phyloP scores from a whole-genome alignment of 2,329 filamentous ascomycete species.

The Tolypocladium cylindrosporum region DNA sequence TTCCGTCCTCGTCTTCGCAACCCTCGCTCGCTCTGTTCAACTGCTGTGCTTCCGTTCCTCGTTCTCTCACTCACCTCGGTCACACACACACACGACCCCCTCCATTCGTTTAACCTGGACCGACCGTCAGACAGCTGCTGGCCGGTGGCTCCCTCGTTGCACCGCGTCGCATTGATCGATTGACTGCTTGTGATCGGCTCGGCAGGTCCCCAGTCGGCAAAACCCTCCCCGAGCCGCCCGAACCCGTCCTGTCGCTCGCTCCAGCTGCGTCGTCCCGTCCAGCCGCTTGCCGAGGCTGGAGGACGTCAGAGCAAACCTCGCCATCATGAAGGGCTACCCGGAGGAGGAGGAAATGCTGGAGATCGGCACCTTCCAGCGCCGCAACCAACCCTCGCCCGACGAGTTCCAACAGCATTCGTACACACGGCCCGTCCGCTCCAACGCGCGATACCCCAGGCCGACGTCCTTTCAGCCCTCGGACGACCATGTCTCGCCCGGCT shows the following conservation, averaged over 20 bases:
- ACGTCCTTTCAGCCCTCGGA: background rate
- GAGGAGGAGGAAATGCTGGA: constrained; percentile 25
- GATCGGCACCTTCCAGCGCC: constrained; percentile 17
- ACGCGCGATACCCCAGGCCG: constrained; percentile 1
- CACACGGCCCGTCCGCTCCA: background rate
- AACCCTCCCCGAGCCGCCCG: background rate
- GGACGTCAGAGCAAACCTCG: background rate
- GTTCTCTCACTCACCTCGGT: background rate
- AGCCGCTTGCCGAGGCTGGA: background rate
- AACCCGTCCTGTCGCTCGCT: background rate
- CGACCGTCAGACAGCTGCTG: background rate
- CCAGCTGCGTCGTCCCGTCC: background rate
- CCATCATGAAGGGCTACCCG: constrained; percentile 18
- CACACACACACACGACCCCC: background rate
- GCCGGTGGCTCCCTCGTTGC: background rate
- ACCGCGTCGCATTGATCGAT: background rate
- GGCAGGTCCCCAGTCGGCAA: background rate
- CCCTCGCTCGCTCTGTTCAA: background rate
- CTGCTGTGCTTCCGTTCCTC: background rate
- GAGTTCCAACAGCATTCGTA: constrained; percentile 15
- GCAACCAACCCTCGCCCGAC: constrained; percentile 15
- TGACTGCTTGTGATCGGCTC: background rate
- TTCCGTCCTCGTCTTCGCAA: background rate
- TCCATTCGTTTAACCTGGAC: background rate
- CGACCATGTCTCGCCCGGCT: constrained; percentile 5